Base-by-base conservation (phyloP, 108 stramenopile genomes). In the Asterionellopsis glacialis region DNA sequence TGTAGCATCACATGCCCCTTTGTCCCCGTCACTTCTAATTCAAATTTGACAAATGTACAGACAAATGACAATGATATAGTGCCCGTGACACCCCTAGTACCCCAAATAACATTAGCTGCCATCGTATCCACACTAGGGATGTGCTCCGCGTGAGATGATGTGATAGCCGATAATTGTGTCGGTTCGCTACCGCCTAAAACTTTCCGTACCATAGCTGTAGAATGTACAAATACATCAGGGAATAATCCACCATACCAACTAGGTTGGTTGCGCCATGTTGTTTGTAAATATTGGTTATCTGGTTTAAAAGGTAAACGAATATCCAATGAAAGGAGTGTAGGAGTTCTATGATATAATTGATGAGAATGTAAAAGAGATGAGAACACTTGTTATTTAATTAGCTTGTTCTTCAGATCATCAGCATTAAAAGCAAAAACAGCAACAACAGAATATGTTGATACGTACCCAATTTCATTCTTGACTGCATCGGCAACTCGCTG, bases 221-320 rank as follows among this genome's bases (percentile, higher is more conserved):
- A 23, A 25, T 64, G 63, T 11, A 64, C 53, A 45, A 64, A 64
- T 19, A 51, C 51, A 38, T 64, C 63, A 4, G 53, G 26, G 24
- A 64, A 51, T n/a, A 64, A 18, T 14, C 63, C 63, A 23, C 63
- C 63, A 26, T 54, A 56, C 63, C 63, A 64, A 42, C 15, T n/a
- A 21, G 63, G 53, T 15, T 64, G 12, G 7, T 40, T 56, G 1
- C 63, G 51, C 63, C 63, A 64, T 6, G 49, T 22, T 2, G 63
- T 51, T 13, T 54, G 18, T 12, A 33, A 21, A 39, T 39, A 64
- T 13, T 1, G 53, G 19, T 50, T 51, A 14, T 50, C 9, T 1
- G 21, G 9, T 19, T 18, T 21, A 42, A 64, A 64, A 9, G 63
- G 63, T 41, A 22, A 7, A 5, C 41, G 51, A 33, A 33, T 33